These are phyloP conservation scores for Schwanniomyces sp. DNA, from an alignment of 805 yeast species.

Conservation along the genomic window DNA sequence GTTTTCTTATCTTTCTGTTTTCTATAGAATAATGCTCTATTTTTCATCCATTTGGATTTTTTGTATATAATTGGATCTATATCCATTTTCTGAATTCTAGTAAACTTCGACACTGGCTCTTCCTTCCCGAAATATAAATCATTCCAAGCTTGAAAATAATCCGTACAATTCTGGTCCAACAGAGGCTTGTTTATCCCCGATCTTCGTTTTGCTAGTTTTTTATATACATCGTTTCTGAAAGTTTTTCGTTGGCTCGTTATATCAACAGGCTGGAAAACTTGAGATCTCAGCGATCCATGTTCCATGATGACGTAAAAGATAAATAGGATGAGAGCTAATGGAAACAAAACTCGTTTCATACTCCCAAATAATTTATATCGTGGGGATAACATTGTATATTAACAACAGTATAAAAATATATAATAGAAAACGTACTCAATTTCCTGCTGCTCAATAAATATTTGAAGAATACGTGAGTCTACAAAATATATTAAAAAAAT, in stretches of 20 bases:
- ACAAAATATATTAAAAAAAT: too few relatives aligned
- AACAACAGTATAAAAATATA: neutral
- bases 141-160: conserved; percentile 12
- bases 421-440: neutral
- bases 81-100: conserved; percentile 4
- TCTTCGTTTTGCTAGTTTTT: conserved; percentile 6
- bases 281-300: neutral
- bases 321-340: neutral
- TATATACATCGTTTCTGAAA: conserved; percentile 16
- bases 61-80: conserved; percentile 18
- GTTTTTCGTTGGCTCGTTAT: neutral
- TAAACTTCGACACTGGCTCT: neutral
- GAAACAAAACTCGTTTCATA: neutral
- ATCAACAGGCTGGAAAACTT: neutral
- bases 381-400: neutral
- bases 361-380: neutral
- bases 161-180: conserved; percentile 9
- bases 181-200: neutral
- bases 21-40: conserved; percentile 13
- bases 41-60: conserved; percentile 24
- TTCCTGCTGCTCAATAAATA: neutral
- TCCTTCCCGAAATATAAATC: conserved; percentile 6
- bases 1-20: conserved; percentile 7
- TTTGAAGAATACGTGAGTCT: too few relatives aligned
- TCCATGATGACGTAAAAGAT: neutral